Conservation (phyloP, 73 alveolate genomes). For the Paraurostyla sp. region DNA sequence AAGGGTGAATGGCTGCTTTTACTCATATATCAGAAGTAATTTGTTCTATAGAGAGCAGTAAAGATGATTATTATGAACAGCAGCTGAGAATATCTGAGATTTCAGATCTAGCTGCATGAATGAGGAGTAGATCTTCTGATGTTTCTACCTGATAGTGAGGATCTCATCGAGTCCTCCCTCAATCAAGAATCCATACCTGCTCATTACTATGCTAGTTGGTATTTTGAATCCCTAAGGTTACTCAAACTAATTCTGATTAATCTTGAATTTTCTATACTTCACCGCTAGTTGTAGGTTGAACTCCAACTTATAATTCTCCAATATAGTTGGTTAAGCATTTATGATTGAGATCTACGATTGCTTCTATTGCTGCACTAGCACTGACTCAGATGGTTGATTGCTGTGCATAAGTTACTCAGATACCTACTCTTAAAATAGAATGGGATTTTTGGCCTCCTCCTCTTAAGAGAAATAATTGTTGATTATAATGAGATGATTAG, state of each 20-base stretch:
- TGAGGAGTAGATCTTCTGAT: neutral
- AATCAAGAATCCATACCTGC: neutral
- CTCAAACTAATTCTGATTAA: neutral
- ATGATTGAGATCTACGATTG: no score
- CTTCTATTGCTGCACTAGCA: no score
- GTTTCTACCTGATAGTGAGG: neutral
- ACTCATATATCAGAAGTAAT: neutral
- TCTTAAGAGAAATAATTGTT: no score
- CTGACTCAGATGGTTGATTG: no score
- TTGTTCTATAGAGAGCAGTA: neutral
- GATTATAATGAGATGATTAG: no score
- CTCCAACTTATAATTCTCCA: neutral
- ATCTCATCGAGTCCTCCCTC: neutral
- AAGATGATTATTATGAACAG: neutral
- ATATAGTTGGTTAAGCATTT: neutral
- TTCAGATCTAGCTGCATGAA: neutral
- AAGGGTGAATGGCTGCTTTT: neutral
- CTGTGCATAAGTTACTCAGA: no score
- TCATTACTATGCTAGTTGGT: neutral
- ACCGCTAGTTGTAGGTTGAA: neutral
- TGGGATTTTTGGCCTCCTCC: no score
- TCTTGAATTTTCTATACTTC: neutral
- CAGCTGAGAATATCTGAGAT: neutral
- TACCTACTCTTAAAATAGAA: no score
- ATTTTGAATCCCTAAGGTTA: conserved; percentile 7